These are phyloP conservation scores for Globisporangium canariense DNA, from an alignment of 352 stramenopile species.

Conservation along the genomic window DNA sequence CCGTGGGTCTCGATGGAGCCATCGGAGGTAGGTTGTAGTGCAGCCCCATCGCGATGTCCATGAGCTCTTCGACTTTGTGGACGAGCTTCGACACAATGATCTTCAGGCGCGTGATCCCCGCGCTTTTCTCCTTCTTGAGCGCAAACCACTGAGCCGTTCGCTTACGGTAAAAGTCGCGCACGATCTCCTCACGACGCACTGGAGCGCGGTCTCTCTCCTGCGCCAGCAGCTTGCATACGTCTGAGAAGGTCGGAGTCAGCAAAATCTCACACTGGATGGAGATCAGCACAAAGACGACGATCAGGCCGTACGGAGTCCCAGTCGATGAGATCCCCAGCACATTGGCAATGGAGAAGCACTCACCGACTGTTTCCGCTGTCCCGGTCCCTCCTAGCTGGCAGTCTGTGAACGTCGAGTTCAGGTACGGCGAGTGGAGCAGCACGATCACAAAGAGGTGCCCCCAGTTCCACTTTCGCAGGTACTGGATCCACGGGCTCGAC, in stretches of 20 bases:
- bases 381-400: conserved; percentile 40
- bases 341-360: conserved; percentile 70
- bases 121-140: conserved; percentile 84
- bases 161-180: conserved; percentile 57
- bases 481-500: conserved; percentile 61
- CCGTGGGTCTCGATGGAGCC: conserved; percentile 51
- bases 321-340: conserved; percentile 58
- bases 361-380: conserved; percentile 20
- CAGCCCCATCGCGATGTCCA: conserved; percentile 85
- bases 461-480: conserved; percentile 82
- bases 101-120: conserved; percentile 78
- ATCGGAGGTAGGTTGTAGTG: conserved; percentile 84
- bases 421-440: conserved; percentile 59
- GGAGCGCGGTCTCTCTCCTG: conserved; percentile 47
- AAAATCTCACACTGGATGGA: conserved; percentile 85
- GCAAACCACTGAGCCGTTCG: conserved; percentile 72
- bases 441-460: conserved; percentile 77
- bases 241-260: conserved; percentile 48
- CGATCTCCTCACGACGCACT: conserved; percentile 54
- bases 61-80: conserved; percentile 86
- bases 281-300: conserved; percentile 79
- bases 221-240: conserved; percentile 47
- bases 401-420: conserved; percentile 45
- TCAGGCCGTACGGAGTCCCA: conserved; percentile 56
- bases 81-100: conserved; percentile 87